Evolutionary conservation across 208 protist species (phyloP), one percentile per base, ranked within the genome.

Genomic region (Crithidia brevicula): DNA sequence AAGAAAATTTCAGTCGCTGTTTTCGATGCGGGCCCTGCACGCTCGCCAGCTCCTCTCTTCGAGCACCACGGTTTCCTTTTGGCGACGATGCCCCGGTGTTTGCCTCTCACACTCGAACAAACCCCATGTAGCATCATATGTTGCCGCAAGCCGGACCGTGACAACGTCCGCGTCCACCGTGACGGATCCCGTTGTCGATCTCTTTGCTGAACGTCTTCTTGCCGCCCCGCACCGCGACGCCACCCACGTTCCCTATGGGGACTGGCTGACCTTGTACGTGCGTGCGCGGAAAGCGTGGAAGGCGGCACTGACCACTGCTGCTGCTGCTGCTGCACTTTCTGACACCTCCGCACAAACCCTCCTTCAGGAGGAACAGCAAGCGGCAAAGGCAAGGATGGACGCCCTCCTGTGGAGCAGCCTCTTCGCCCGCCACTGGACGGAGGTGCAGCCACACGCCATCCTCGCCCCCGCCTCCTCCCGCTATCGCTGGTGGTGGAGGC

Each of bases 201-300:
- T 33, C 23, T 86, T 93, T 36, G 47, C 81, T 11, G 57, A 70
- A 4, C 64, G 72, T 20, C 43, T 91, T 23, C 67, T 75, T 28
- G 45, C 78, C 0, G 73, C 78, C 9, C 85, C 85, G 16, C 89
- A 95, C 59, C 84, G 85, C 8, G 88, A 88, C 58, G 62, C 79
- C 43, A 85, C 86, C 10, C 77, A 83, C 31, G 54, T 84, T 7
- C 60, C 84, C n/a, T 95, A 93, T 53, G 68, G 67, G 9, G 72
- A 91, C 28, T 93, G 84, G 85, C 85, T 95, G 54, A 40, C 67
- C 18, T 67, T 89, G 36, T 95, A 91, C 67, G 80, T 92, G 22
- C 52, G 71, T 13, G 27, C 60, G 16, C 61, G 79, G 36, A 77
- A 81, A 31, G 47, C 51, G n/a, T 56, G 51, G 58, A 66, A 57